Evolutionary conservation across 257 asterid genomes (phyloP).

Genomic region (Solanum chmielewskii): DNA sequence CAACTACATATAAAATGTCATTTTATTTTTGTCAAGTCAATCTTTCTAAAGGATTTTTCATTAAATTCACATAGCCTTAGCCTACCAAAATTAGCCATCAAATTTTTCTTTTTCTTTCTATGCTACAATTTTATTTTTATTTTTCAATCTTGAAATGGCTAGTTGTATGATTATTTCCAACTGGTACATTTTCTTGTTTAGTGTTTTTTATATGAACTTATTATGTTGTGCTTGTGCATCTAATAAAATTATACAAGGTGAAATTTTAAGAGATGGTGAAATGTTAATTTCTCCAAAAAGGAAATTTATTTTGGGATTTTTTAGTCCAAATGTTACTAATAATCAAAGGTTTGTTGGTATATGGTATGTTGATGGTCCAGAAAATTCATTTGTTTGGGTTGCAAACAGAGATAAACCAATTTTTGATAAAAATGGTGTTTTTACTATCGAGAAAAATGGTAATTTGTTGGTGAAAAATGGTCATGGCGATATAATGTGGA

Average conservation of each 20-base stretch:
- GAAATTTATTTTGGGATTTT: conserved; percentile 59
- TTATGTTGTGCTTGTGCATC: conserved; percentile 5
- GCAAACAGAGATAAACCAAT: conserved; percentile 59
- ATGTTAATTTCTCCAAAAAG: conserved; percentile 23
- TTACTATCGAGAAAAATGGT: conserved; percentile 23
- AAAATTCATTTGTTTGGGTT: conserved; percentile 52
- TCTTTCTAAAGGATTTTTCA: neutral
- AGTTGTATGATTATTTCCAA: neutral
- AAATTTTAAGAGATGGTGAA: conserved; percentile 34
- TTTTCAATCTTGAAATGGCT: neutral
- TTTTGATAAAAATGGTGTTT: conserved; percentile 27
- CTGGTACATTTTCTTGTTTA: neutral
- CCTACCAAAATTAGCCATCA: neutral
- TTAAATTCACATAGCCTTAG: neutral
- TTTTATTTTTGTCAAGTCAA: neutral
- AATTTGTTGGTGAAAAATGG: conserved; percentile 31
- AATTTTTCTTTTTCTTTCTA: neutral
- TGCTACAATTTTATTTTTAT: neutral
- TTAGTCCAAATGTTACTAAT: conserved; percentile 41
- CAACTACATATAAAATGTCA: neutral
- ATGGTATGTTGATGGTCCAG: conserved; percentile 28
- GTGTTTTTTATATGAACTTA: neutral
- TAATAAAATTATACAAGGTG: conserved; percentile 17
- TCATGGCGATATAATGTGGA: conserved; percentile 23
- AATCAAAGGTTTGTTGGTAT: conserved; percentile 46